Evolutionary conservation across 768 basidiomycete species (phyloP).

Genomic region (Ramaria rubella): DNA sequence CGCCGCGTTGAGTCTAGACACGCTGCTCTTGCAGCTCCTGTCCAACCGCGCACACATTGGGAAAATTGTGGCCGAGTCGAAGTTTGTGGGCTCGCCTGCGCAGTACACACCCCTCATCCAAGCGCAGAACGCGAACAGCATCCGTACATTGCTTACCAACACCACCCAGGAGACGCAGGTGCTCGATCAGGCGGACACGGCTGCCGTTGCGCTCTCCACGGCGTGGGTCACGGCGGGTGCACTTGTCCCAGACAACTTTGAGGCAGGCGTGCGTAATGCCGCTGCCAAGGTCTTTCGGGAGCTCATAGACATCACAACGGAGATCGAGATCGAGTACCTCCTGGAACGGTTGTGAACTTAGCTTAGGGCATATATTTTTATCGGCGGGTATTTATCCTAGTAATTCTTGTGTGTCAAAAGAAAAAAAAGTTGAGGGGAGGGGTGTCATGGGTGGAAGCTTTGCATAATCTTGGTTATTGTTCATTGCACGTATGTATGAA

Average conservation of each 20-base stretch:
- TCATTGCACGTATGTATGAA: no score
- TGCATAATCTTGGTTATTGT: no score
- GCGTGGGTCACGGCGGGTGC: background rate
- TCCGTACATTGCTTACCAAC: constrained; percentile 10
- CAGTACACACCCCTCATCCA: constrained; percentile 14
- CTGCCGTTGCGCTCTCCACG: constrained; percentile 11
- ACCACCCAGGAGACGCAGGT: constrained; percentile 17
- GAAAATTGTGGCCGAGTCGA: constrained; percentile 16
- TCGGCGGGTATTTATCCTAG: no score
- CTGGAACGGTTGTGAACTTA: background rate
- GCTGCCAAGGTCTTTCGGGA: background rate
- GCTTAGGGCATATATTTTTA: background rate
- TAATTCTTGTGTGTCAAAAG: no score
- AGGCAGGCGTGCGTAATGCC: background rate
- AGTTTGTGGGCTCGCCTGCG: constrained; percentile 13
- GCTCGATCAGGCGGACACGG: constrained; percentile 13
- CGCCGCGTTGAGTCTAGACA: background rate
- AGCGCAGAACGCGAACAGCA: constrained; percentile 4
- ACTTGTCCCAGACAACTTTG: background rate
- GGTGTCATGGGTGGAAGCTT: no score
- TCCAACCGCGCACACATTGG: constrained; percentile 12
- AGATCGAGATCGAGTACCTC: background rate
- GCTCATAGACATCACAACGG: background rate
- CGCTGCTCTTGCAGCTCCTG: background rate
- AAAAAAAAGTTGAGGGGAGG: no score